Conservation (phyloP, 164 flowering plant species). For the Piper betle region DNA sequence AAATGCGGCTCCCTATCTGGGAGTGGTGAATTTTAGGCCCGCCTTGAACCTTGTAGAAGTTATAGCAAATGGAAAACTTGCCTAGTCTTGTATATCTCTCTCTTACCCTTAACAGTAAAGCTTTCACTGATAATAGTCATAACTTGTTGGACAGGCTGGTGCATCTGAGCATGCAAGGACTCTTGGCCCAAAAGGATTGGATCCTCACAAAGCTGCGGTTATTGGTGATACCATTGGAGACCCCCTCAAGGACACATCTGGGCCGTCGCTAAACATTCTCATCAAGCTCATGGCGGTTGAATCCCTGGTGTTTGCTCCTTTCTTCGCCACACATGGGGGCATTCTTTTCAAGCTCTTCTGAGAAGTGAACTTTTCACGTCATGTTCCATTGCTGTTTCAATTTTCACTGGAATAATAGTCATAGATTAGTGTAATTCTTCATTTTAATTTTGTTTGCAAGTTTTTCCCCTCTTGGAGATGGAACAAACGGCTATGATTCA, state of each 20-base stretch:
- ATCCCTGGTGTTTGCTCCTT: conserved; percentile 80
- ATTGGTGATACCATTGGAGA: conserved; percentile 87
- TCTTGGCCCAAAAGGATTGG: conserved; percentile 77
- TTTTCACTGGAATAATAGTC: too few species aligned
- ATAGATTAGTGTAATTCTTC: too few species aligned
- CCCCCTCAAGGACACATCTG: conserved; percentile 84
- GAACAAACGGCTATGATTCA: too few species aligned
- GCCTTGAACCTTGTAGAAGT: too few species aligned
- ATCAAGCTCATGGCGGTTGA: conserved; percentile 93
- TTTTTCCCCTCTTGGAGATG: too few species aligned
- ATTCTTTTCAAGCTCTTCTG: conserved; percentile 50
- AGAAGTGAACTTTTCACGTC: neutral
- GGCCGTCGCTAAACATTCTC: conserved; percentile 76
- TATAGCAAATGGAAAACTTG: too few species aligned
- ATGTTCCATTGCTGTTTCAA: too few species aligned
- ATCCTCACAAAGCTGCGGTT: conserved; percentile 87
- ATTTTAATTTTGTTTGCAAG: too few species aligned
- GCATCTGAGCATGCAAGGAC: conserved; percentile 63
- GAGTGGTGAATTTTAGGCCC: too few species aligned
- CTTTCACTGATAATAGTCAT: neutral
- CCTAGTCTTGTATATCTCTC: neutral
- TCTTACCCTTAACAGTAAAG: neutral
- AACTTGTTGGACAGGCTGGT: conserved; percentile 44
- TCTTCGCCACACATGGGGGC: conserved; percentile 80
- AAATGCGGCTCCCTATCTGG: too few species aligned